Evolutionary conservation across 169 alveolate genomes (phyloP), one percentile per base, ranked within the genome.

Genomic region (Eimeria praecox): DNA sequence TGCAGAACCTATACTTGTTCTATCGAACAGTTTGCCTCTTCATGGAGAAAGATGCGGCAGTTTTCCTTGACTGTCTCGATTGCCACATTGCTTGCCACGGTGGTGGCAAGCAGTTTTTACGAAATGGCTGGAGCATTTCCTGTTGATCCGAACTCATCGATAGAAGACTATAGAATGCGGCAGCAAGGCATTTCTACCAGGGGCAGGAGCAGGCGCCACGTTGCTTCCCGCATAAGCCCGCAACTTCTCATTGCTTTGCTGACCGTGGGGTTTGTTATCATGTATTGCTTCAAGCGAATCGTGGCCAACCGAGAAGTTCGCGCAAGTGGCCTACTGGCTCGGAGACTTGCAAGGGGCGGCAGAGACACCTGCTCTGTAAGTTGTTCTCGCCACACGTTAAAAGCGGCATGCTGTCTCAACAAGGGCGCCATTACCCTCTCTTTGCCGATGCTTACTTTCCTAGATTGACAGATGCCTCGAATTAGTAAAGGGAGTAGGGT

Each of bases 341-440:
- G 75, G 75, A 64, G 24, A 38, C 75, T 64, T 27, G 75, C 75
- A 64, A 38, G 6, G 75, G 75, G 75, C 33, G 75, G 75, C 75
- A 64, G 35, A 64, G 75, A 64, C 38, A 9, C 75, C 40, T 64
- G 75, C 75, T 64, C 75, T 64, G 75, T 64, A 64, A 64, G 75
- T 64, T 38, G 40, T 64, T 27, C 12, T 54, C 18, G n/a, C 8
- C 6, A 22, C 0, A 20, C 22, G 75, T 8, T 27, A 3, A 6
- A 22, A 64, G 24, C 9, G 30, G 35, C 38, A 3, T 20, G 30
- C 40, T 22, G n/a, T 64, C 14, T 64, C 75, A 64, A n/a, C 75
- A 24, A 8, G 6, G 75, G 5, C 16, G 3, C 0, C 75, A 59
- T n/a, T 16, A 22, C 8, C 0, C 4, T 33, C 35, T 8, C 40